These are phyloP conservation scores for Ephemerocybe angulata DNA, from an alignment of 768 basidiomycete species.

Conservation along the genomic window DNA sequence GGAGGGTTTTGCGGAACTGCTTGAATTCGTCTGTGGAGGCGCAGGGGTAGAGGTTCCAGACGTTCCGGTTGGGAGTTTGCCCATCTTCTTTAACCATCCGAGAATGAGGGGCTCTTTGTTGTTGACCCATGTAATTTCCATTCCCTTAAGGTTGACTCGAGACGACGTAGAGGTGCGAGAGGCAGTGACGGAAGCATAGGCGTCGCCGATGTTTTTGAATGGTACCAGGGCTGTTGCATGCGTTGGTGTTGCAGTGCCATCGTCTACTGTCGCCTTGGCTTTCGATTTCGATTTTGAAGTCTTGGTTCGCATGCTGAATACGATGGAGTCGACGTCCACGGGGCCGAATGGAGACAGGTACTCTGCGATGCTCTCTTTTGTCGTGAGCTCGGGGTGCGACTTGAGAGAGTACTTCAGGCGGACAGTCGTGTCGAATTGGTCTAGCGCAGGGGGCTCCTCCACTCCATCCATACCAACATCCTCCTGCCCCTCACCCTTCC, in stretches of 20 bases:
- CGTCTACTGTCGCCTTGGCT: no score
- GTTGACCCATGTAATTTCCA: constrained; percentile 73
- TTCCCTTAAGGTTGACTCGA: constrained; percentile 47
- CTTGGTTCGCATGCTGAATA: constrained; percentile 57
- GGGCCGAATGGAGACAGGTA: constrained; percentile 62
- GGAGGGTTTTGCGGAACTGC: background rate
- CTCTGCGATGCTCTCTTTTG: constrained; percentile 41
- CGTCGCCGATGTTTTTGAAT: constrained; percentile 71
- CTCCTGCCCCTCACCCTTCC: constrained; percentile 15
- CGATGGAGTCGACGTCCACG: constrained; percentile 60
- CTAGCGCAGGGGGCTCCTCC: constrained; percentile 55
- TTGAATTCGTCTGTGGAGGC: no score
- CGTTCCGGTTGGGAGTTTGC: constrained; percentile 44
- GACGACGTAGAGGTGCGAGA: constrained; percentile 27
- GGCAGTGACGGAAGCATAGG: constrained; percentile 71
- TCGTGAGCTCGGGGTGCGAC: constrained; percentile 54
- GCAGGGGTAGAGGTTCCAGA: constrained; percentile 5
- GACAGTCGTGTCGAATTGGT: constrained; percentile 70
- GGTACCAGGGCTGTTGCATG: constrained; percentile 69
- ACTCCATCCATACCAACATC: constrained; percentile 29
- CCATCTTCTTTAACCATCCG: constrained; percentile 68
- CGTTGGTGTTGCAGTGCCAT: constrained; percentile 62
- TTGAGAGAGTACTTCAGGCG: constrained; percentile 66
- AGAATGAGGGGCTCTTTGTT: constrained; percentile 72
- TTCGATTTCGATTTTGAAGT: constrained; percentile 18